Conservation (phyloP, 352 stramenopile species). For the Halophytophthora polymorphica region DNA sequence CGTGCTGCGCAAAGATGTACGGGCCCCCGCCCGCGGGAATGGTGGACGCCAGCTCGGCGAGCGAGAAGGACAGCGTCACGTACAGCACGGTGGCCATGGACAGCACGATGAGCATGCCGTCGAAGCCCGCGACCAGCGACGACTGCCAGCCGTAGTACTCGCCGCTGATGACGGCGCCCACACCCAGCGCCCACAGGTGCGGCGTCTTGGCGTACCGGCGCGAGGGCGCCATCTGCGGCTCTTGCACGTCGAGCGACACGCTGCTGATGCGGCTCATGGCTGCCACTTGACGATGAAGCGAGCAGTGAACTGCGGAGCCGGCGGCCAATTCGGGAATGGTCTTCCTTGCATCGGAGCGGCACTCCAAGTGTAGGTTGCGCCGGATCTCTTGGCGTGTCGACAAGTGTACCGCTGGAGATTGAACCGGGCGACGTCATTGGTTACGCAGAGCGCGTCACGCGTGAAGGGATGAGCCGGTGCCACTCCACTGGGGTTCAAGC, state of each 20-base stretch:
- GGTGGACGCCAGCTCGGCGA: conserved; percentile 47
- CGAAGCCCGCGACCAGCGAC: conserved; percentile 40
- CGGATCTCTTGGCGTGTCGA: too few relatives aligned
- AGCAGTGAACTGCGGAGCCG: background rate
- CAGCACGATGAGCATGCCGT: conserved; percentile 49
- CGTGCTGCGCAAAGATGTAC: conserved; percentile 50
- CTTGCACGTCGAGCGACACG: conserved; percentile 9
- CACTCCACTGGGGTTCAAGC: too few relatives aligned
- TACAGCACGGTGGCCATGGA: conserved; percentile 47
- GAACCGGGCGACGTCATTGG: too few relatives aligned
- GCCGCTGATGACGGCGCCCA: conserved; percentile 48
- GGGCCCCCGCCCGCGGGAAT: conserved; percentile 44
- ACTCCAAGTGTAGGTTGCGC: conserved; percentile 9
- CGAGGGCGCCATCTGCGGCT: background rate
- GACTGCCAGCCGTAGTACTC: conserved; percentile 59
- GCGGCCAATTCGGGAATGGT: background rate
- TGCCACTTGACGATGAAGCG: background rate
- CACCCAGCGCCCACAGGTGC: conserved; percentile 52
- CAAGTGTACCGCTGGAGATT: too few relatives aligned
- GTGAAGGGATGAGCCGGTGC: too few relatives aligned
- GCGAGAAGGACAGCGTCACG: conserved; percentile 52
- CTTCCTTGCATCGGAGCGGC: background rate
- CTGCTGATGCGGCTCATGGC: background rate
- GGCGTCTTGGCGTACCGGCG: conserved; percentile 39
- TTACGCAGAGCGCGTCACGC: too few relatives aligned